A percentile compares a stretch with the other conserved stretches of the same genome.
These are phyloP conservation scores for Exophiala oligosperma DNA, from an alignment of 2,329 filamentous ascomycete genomes.

Conservation along the genomic window DNA sequence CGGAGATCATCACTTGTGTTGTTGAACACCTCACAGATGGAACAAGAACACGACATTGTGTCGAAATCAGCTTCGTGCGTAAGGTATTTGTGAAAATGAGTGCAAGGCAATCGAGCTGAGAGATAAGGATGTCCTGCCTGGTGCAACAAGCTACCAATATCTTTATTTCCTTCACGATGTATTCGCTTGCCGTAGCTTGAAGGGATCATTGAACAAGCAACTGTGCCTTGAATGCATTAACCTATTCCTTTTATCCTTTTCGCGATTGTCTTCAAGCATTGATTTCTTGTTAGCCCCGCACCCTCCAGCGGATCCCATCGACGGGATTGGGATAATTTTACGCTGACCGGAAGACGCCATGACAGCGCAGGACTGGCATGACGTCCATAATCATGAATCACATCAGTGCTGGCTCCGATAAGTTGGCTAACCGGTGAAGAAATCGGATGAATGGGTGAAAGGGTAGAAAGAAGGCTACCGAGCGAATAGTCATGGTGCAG, in stretches of 20 bases:
- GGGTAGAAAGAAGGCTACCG: not conserved
- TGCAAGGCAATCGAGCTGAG: constrained; percentile 1
- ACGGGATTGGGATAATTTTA: not conserved
- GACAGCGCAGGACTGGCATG: not conserved
- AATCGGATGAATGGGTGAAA: not conserved
- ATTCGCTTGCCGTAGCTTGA: too few relatives aligned
- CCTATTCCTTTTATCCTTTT: not conserved
- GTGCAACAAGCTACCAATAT: not conserved
- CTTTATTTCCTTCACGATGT: not conserved
- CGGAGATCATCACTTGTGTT: too few relatives aligned
- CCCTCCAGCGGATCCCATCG: not conserved
- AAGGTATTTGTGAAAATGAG: not conserved
- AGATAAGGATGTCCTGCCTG: not conserved
- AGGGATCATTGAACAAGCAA: too few relatives aligned
- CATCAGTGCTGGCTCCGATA: not conserved
- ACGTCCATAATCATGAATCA: not conserved
- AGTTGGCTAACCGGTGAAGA: not conserved
- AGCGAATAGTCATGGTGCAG: not conserved
- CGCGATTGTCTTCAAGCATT: not conserved
- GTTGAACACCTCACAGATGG: too few relatives aligned
- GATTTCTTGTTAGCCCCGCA: not conserved
- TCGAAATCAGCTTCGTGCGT: too few relatives aligned
- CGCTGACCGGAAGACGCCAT: not conserved
- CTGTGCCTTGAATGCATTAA: too few relatives aligned
- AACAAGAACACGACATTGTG: too few relatives aligned